A percentile compares a stretch with the other conserved stretches of the same genome.
Evolutionary conservation across 768 basidiomycete genomes (phyloP).

Genomic region (Hericium rajendrae): DNA sequence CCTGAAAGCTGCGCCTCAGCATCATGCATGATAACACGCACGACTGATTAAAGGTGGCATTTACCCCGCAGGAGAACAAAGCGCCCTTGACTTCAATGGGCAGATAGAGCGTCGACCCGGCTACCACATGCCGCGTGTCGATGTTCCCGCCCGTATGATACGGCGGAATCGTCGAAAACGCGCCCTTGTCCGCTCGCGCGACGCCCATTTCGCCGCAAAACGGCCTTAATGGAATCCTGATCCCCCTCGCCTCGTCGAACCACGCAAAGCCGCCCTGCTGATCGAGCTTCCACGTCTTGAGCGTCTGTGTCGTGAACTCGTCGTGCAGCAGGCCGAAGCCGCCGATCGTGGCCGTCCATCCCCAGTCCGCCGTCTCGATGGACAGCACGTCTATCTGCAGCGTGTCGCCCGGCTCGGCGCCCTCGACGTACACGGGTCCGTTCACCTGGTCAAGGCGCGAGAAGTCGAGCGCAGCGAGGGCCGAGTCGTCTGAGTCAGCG

Average conservation of each 20-base stretch:
- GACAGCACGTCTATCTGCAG: conserved; percentile 49
- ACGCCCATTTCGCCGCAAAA: conserved; percentile 63
- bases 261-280: conserved; percentile 33
- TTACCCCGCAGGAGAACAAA: conserved; percentile 50
- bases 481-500: conserved; percentile 26
- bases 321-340: conserved; percentile 51
- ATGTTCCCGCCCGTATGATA: conserved; percentile 54
- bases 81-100: conserved; percentile 53
- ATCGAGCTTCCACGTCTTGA: conserved; percentile 48
- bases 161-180: conserved; percentile 54
- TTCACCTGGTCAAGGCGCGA: conserved; percentile 47
- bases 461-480: conserved; percentile 34
- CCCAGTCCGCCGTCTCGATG: conserved; percentile 47
- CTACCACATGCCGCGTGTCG: conserved; percentile 46
- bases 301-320: conserved; percentile 38
- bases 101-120: conserved; percentile 47
- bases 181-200: conserved; percentile 38
- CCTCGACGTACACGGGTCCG: conserved; percentile 46
- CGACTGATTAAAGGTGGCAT: conserved; percentile 8
- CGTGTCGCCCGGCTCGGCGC: conserved; percentile 45
- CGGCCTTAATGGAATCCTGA: conserved; percentile 42
- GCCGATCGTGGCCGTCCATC: conserved; percentile 51
- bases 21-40: too few relatives aligned
- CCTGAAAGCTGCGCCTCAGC: conserved; percentile 23
- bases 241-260: conserved; percentile 38